phyloP scores from a whole-genome alignment of 495 filamentous ascomycete genomes.

The Aspergillus carlsbadensis region DNA sequence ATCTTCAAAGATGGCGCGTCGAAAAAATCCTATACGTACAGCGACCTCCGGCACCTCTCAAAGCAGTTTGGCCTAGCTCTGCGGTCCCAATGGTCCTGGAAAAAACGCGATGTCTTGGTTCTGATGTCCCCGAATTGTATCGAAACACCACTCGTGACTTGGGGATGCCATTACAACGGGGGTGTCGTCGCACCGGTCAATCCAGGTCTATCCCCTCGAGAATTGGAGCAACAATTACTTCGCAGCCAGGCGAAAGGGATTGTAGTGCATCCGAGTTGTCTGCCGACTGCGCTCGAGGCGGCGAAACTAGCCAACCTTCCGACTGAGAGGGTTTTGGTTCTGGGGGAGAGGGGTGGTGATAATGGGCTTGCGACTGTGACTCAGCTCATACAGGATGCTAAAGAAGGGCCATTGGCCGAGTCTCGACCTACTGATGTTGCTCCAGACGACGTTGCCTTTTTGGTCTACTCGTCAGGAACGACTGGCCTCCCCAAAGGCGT shows the following conservation, averaged over 20 bases:
- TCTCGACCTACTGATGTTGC: conserved; percentile 26
- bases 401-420: not conserved
- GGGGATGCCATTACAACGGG: conserved; percentile 77
- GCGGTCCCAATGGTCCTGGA: conserved; percentile 66
- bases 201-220: conserved; percentile 72
- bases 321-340: conserved; percentile 51
- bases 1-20: conserved; percentile 2
- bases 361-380: not conserved
- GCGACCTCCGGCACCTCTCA: not conserved
- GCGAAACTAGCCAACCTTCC: conserved; percentile 62
- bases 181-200: conserved; percentile 78
- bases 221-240: conserved; percentile 76
- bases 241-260: conserved; percentile 70
- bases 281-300: conserved; percentile 58
- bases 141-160: conserved; percentile 62
- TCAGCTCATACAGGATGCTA: not conserved
- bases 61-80: conserved; percentile 70
- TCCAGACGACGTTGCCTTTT: conserved; percentile 49
- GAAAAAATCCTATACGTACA: not conserved
- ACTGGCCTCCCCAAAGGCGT: conserved; percentile 87
- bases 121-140: conserved; percentile 67
- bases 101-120: conserved; percentile 68
- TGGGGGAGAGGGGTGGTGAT: not conserved
- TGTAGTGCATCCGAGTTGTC: conserved; percentile 62
- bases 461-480: conserved; percentile 80